Evolutionary conservation across 164 flowering plant genomes (phyloP).

Genomic region (Piper longum): DNA sequence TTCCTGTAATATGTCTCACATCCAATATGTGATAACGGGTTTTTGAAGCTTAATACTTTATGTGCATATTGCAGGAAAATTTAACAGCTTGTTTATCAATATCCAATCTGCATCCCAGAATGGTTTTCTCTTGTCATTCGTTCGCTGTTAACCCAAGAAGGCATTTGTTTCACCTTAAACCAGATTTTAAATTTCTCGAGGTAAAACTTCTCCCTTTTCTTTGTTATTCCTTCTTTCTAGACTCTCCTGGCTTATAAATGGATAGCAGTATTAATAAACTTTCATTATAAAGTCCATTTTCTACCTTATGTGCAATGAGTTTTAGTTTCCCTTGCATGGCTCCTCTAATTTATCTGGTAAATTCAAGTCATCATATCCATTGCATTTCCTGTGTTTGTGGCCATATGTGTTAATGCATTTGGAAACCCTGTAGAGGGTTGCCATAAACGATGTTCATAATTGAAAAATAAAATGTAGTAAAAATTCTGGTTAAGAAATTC

Average conservation of each 20-base stretch:
- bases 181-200: slow-evolving; percentile 96
- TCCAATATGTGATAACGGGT: too few species aligned
- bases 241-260: background rate
- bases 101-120: slow-evolving; percentile 95
- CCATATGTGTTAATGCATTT: too few species aligned
- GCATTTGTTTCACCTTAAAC: slow-evolving; percentile 85
- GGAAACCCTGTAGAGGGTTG: too few species aligned
- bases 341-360: too few species aligned
- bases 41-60: background rate
- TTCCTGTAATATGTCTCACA: too few species aligned
- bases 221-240: background rate
- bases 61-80: slow-evolving; percentile 51
- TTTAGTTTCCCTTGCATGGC: background rate
- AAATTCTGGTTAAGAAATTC: too few species aligned
- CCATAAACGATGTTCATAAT: too few species aligned
- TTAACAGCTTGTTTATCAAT: slow-evolving; percentile 87
- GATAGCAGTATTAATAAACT: background rate
- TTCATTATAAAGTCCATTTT: background rate
- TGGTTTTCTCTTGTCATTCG: slow-evolving; percentile 98
- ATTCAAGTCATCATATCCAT: too few species aligned
- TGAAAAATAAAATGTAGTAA: too few species aligned
- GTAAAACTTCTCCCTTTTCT: slow-evolving; percentile 20
- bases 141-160: slow-evolving; percentile 92
- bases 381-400: too few species aligned
- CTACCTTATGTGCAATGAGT: background rate